These are phyloP conservation scores for Platanus orientalis DNA, from an alignment of 164 flowering plant species.

Conservation along the genomic window DNA sequence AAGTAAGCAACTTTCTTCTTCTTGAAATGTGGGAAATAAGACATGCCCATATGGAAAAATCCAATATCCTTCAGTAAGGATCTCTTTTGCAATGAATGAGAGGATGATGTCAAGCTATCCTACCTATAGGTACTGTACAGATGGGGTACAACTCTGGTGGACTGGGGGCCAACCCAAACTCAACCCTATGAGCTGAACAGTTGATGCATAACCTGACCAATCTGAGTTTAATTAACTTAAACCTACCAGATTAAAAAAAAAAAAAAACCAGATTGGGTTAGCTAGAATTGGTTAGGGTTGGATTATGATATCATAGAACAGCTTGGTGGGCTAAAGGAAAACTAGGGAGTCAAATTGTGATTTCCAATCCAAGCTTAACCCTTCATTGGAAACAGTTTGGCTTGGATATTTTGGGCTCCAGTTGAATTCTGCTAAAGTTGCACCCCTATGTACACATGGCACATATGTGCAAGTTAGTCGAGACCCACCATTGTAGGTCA, in stretches of 20 bases:
- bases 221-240: too few relatives aligned
- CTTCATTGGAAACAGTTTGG: background rate
- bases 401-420: too few relatives aligned
- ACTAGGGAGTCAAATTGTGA: background rate
- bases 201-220: too few relatives aligned
- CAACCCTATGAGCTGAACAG: too few relatives aligned
- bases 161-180: too few relatives aligned
- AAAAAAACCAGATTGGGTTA: too few relatives aligned
- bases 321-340: background rate
- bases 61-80: background rate
- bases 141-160: background rate
- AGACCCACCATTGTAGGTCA: background rate
- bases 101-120: background rate
- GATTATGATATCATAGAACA: too few relatives aligned
- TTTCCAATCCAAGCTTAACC: background rate
- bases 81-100: background rate
- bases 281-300: too few relatives aligned
- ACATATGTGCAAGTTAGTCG: too few relatives aligned
- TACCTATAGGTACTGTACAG: background rate
- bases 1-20: conserved; percentile 39
- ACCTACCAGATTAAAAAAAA: too few relatives aligned
- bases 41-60: background rate
- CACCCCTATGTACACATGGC: background rate
- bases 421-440: background rate
- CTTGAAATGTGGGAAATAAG: background rate